These are phyloP conservation scores for Rhodotorula sp. DNA, from an alignment of 1,284 basidiomycete genomes.

Conservation along the genomic window DNA sequence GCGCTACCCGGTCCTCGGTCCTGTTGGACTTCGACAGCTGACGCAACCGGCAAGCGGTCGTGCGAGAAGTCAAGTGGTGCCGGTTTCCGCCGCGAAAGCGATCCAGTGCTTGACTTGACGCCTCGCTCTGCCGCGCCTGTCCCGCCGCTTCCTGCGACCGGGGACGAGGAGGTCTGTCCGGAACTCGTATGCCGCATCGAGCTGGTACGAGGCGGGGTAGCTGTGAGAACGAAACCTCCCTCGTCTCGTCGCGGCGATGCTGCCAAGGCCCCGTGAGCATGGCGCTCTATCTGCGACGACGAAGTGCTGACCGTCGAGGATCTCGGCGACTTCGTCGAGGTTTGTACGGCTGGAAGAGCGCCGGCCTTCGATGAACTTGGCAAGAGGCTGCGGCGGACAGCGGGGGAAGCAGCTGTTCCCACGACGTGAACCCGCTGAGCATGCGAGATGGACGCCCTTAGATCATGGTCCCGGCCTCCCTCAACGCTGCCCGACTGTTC, in stretches of 20 bases:
- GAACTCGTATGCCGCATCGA: not conserved
- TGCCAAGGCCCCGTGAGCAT: not conserved
- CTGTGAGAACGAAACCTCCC: not conserved
- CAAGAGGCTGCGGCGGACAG: not conserved
- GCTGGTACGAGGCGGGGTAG: not conserved
- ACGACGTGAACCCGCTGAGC: not conserved
- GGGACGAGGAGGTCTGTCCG: not conserved
- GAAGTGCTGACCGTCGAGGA: not conserved
- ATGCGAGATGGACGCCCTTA: not conserved
- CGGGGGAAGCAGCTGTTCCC: not conserved
- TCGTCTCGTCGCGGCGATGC: not conserved
- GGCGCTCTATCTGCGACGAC: not conserved
- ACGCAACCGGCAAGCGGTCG: not conserved
- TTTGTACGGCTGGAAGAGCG: too few relatives aligned
- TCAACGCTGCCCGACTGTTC: too few relatives aligned
- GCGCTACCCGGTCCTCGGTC: not conserved
- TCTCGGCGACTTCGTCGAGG: not conserved
- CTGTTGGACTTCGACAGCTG: not conserved
- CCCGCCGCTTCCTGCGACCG: too few relatives aligned
- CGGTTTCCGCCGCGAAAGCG: constrained; percentile 15
- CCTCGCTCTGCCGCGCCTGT: not conserved
- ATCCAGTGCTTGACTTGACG: not conserved
- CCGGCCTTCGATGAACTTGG: not conserved
- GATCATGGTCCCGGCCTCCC: too few relatives aligned
- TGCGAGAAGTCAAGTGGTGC: constrained; percentile 25